Evolutionary conservation across 2,329 filamentous ascomycete species (phyloP), one percentile per base, ranked within the genome.

Genomic region (Pseudogymnoascus pannorum): DNA sequence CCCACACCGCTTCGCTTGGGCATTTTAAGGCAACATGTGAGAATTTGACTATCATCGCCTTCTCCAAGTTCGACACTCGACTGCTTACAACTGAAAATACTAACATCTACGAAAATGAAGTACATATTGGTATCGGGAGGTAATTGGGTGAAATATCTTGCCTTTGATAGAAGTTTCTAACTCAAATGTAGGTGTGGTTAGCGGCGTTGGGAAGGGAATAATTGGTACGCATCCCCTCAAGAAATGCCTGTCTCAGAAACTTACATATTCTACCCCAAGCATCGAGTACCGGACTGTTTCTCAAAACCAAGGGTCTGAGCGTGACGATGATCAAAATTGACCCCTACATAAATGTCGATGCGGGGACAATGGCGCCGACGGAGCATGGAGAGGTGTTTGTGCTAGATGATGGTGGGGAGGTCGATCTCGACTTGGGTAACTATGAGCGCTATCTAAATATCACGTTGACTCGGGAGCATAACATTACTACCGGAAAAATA

Each of bases 401-500:
- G 54, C 82, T 94, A 62, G 85, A 90, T 68, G 91, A 94, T 70
- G 90, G 90, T 64, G 88, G 89, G 67, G 89, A 91, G 74, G 83
- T 86, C 65, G 87, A 90, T 70, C 81, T 90, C 62, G 87, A 91
- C 72, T 78, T 91, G 31, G 87, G 87, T 65, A 90, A 89, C 75
- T 89, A 89, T 75, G 87, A 90, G 73, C 82, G 87, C 44, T 96
- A 96, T 72, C 86, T 96, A 59, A 87, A 87, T 70, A 87, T 92
- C 66, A 89, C 87, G 60, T 81, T 97, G 64, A 91, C 85, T 8
- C 81, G 87, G 64, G 91, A 96, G 68, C 91, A 93, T 79, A 97
- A 97, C 75, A 96, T 99, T 75, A 99, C 94, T 2, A 96, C 93
- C 4, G 94, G 94, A 72, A 97, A 97, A 79, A 91, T 97, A 68